phyloP scores from a whole-genome alignment of 2,329 filamentous ascomycete species.

The Colletotrichum sp. region DNA sequence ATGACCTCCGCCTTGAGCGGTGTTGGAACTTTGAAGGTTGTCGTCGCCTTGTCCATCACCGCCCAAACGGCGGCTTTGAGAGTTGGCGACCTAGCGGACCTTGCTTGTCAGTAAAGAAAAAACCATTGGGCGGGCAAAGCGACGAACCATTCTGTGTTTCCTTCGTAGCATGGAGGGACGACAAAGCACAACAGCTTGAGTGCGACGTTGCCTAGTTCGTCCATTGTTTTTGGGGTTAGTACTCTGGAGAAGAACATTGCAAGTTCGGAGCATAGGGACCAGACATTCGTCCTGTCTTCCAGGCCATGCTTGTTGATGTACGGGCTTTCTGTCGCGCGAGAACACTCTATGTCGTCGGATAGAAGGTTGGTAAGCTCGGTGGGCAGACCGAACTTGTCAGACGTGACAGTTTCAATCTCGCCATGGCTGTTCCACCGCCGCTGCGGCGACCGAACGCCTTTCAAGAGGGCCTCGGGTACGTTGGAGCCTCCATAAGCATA shows the following conservation, averaged over 20 bases:
- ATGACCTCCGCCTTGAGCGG: conserved; percentile 25
- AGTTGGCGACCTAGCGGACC: conserved; percentile 22
- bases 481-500: conserved; percentile 20
- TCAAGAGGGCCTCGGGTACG: conserved; percentile 28
- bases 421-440: conserved; percentile 27
- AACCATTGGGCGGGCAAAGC: fast-evolving
- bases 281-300: conserved; percentile 22
- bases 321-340: background rate
- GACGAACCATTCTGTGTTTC: conserved; percentile 32
- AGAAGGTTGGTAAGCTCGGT: conserved; percentile 23
- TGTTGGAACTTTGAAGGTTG: conserved; percentile 16
- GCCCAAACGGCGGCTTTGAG: conserved; percentile 31
- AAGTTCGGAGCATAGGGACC: conserved; percentile 25
- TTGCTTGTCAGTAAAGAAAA: background rate
- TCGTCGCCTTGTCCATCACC: conserved; percentile 24
- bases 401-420: conserved; percentile 28
- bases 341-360: conserved; percentile 18
- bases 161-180: conserved; percentile 36
- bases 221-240: conserved; percentile 12
- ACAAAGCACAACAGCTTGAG: conserved; percentile 31
- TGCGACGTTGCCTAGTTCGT: conserved; percentile 24
- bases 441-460: conserved; percentile 23
- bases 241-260: background rate
- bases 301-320: conserved; percentile 21
- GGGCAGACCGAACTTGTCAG: conserved; percentile 28